Evolutionary conservation across 768 basidiomycete species (phyloP), one percentile per base, ranked within the genome.

Genomic region (Pleurotus giganteus): DNA sequence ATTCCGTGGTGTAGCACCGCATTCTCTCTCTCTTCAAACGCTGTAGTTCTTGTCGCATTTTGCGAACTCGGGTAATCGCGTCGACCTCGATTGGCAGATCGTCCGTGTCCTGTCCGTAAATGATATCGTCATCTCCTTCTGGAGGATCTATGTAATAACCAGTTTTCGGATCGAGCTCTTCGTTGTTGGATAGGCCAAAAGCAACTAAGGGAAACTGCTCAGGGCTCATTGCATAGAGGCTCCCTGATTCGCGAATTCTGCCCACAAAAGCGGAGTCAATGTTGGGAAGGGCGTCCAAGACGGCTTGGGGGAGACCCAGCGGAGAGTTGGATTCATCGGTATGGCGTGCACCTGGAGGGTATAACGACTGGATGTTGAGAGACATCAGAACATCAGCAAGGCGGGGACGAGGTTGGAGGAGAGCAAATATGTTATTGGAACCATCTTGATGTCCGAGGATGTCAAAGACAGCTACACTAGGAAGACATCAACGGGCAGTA

Each of bases 141-240:
- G 53, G 45, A 17, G 64, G 66, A 28, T 72, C 71, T 21, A 69
- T 64, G 23, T 68, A 60, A 19, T 31, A 36, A 24, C 49, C 49
- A 17, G 36, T 29, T 31, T 54, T 63, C 6, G 53, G 42, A 42
- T 61, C 47, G 24, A 44, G 43, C 26, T 51, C 49, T 19, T 19
- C 31, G 23, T 13, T 37, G 39, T 72, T 66, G 9, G 59, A 57
- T 3, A 70, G 68, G 2, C 83, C 78, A 61, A 92, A 91, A 4
- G 81, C 84, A 56, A 96, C 88, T 8, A 98, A 76, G 0, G 95
- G 96, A 65, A 82, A 98, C 6, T 80, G 80, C 9, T 80, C 76
- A 0, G 90, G 87, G 58, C 89, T 89, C 83, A 98, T 88, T 17
- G 91, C 94, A 61, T 85, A 96, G 1, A 97, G 75, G 37, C 88